Conservation (phyloP, 768 basidiomycete species). For the Boletus coccyginus region DNA sequence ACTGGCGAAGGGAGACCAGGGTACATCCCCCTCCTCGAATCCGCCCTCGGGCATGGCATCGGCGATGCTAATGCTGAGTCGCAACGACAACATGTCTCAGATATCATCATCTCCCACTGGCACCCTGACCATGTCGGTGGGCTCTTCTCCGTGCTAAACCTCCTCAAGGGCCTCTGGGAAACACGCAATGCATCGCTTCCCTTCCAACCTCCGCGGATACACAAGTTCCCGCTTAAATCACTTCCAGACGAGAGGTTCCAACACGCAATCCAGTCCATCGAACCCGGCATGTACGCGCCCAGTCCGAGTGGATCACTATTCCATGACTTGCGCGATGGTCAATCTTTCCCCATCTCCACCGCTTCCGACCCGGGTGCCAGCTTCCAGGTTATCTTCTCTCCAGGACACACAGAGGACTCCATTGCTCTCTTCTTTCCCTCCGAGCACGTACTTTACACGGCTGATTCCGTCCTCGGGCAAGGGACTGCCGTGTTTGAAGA, state of each 20-base stretch:
- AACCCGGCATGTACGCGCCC: slow-evolving; percentile 46
- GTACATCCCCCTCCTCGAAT: slow-evolving; percentile 66
- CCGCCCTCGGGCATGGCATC: slow-evolving; percentile 51
- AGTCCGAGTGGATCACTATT: slow-evolving; percentile 41
- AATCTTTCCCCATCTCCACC: slow-evolving; percentile 42
- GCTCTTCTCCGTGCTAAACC: slow-evolving; percentile 61
- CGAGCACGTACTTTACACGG: slow-evolving; percentile 81
- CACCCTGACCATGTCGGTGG: slow-evolving; percentile 87
- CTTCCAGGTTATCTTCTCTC: slow-evolving; percentile 75
- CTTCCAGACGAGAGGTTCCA: slow-evolving; percentile 28
- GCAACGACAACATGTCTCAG: slow-evolving; percentile 54
- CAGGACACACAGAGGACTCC: slow-evolving; percentile 90
- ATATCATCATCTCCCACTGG: slow-evolving; percentile 90
- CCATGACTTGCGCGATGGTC: slow-evolving; percentile 58
- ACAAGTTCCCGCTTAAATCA: slow-evolving; percentile 59
- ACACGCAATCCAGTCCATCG: slow-evolving; percentile 39
- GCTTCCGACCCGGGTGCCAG: slow-evolving; percentile 1
- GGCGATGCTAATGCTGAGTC: background rate
- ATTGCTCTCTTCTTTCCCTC: slow-evolving; percentile 67
- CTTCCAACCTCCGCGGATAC: slow-evolving; percentile 67
- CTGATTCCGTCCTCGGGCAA: slow-evolving; percentile 87
- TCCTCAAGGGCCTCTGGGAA: slow-evolving; percentile 65
- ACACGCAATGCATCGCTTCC: slow-evolving; percentile 41
- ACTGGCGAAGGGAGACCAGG: slow-evolving; percentile 71
- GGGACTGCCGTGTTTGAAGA: slow-evolving; percentile 90